Evolutionary conservation across 2,329 filamentous ascomycete genomes (phyloP), one percentile per base, ranked within the genome.

Genomic region (Colletotrichum trifolii): DNA sequence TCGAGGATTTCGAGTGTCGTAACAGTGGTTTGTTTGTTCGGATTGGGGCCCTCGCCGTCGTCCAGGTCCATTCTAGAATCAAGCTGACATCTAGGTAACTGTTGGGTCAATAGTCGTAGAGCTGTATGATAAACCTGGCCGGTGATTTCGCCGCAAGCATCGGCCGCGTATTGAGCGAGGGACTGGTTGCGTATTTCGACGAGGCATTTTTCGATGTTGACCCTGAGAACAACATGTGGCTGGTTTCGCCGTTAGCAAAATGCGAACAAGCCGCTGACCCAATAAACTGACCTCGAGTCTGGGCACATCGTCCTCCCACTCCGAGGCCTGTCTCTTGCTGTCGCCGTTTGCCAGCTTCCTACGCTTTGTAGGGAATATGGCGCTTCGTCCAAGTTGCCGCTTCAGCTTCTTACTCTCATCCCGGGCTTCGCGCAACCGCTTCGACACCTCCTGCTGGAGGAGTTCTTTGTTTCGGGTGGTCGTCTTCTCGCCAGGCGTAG

Each of bases 121-220:
- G 96, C 82, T 12, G 89, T 86, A 42, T 87, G 87, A 74, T 97
- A 98, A 1, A 98, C 88, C 65, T 90, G 85, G 1, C 91, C 89
- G 1, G 94, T 96, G 2, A 86, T 88, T 45, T 89, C 83, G 48
- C 94, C 92, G 17, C 96, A 85, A 38, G 86, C 83, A 57, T 91
- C 87, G 55, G 89, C 84, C 1, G 89, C 93, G 61, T 94, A 86
- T n/a, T 88, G 83, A 56, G 90, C 87, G 3, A 98, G 87, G 17
- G 89, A 87, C 68, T 90, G 86, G 71, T 93, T 97, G 61, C 95
- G 92, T 68, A 97, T 83, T 54, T 92, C 89, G 9, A 97, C 92
- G 7, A 90, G 82, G 64, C 93, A 92, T 76, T 95, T 96, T 60
- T 94, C 91, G 72, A 93, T 90, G 74, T 97, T 97, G 59, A 97